A percentile compares a stretch with the other conserved stretches of the same genome.
These are phyloP conservation scores for Naganishia vaughanmartiniae DNA, from an alignment of 768 basidiomycete genomes.

Conservation along the genomic window DNA sequence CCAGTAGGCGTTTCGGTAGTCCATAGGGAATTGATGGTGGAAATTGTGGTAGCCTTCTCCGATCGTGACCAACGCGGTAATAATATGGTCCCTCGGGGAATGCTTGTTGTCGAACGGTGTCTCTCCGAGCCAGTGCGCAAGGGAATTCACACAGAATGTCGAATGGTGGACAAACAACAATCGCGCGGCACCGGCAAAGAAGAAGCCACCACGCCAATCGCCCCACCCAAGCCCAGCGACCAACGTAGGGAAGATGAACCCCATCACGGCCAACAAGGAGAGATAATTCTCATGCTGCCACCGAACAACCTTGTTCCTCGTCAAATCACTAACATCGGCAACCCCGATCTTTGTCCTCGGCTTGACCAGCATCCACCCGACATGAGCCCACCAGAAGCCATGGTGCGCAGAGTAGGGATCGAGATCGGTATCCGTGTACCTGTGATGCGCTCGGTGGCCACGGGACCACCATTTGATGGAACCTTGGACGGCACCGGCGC, in stretches of 20 bases:
- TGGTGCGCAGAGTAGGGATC: slow-evolving; percentile 93
- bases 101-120: slow-evolving; percentile 93
- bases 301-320: slow-evolving; percentile 70
- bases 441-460: slow-evolving; percentile 94
- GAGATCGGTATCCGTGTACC: slow-evolving; percentile 94
- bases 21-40: slow-evolving; percentile 97
- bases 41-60: slow-evolving; percentile 99
- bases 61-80: slow-evolving; percentile 85
- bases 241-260: slow-evolving; percentile 69
- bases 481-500: slow-evolving; percentile 90
- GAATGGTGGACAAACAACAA: slow-evolving; percentile 87
- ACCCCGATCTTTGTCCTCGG: slow-evolving; percentile 84
- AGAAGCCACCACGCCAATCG: slow-evolving; percentile 78
- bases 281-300: slow-evolving; percentile 88
- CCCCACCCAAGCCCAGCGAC: slow-evolving; percentile 80
- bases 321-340: slow-evolving; percentile 82
- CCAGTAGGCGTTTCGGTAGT: slow-evolving; percentile 92
- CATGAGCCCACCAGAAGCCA: slow-evolving; percentile 70
- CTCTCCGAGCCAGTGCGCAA: slow-evolving; percentile 94
- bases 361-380: slow-evolving; percentile 78
- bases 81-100: slow-evolving; percentile 80
- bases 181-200: slow-evolving; percentile 77
- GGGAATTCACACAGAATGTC: slow-evolving; percentile 94
- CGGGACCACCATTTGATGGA: slow-evolving; percentile 99
- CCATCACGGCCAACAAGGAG: slow-evolving; percentile 66